Conservation (phyloP, 139 green algal species). For the Ettlia oleoabundans region DNA sequence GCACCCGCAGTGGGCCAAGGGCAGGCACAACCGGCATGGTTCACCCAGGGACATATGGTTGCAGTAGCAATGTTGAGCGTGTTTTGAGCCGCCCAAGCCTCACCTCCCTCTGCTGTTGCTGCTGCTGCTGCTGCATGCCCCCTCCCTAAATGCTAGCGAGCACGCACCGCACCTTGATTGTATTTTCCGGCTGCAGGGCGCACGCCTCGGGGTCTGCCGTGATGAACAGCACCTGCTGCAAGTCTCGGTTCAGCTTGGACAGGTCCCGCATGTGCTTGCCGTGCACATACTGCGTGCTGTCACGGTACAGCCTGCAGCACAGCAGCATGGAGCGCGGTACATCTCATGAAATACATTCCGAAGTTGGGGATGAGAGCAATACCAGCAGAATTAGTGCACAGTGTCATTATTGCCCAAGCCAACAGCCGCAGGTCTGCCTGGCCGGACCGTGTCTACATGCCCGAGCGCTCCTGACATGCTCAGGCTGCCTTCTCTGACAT, state of each 20-base stretch:
- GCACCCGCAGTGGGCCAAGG: too few relatives aligned
- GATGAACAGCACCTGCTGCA: conserved; percentile 79
- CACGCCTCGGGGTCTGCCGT: conserved; percentile 61
- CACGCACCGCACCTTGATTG: conserved; percentile 70
- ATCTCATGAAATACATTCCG: too few relatives aligned
- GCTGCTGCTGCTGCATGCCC: not conserved
- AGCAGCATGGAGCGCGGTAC: too few relatives aligned
- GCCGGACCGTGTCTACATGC: too few relatives aligned
- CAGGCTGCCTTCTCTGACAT: too few relatives aligned
- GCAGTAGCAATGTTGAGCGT: not conserved
- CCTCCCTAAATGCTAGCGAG: too few relatives aligned
- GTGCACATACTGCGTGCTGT: conserved; percentile 89
- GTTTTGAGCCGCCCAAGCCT: not conserved
- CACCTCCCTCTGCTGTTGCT: not conserved
- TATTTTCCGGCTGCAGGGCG: conserved; percentile 90
- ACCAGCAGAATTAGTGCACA: too few relatives aligned
- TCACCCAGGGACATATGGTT: too few relatives aligned
- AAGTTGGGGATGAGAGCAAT: too few relatives aligned
- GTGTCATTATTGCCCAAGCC: not conserved
- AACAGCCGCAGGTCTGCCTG: too few relatives aligned
- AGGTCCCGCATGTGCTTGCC: conserved; percentile 94
- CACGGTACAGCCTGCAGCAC: conserved; percentile 77
- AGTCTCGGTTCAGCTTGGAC: conserved; percentile 95
- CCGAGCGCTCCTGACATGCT: too few relatives aligned
- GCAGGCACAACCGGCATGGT: too few relatives aligned